Evolutionary conservation across 768 basidiomycete species (phyloP), one percentile per base, ranked within the genome.

Genomic region (Tricholoma sp.): DNA sequence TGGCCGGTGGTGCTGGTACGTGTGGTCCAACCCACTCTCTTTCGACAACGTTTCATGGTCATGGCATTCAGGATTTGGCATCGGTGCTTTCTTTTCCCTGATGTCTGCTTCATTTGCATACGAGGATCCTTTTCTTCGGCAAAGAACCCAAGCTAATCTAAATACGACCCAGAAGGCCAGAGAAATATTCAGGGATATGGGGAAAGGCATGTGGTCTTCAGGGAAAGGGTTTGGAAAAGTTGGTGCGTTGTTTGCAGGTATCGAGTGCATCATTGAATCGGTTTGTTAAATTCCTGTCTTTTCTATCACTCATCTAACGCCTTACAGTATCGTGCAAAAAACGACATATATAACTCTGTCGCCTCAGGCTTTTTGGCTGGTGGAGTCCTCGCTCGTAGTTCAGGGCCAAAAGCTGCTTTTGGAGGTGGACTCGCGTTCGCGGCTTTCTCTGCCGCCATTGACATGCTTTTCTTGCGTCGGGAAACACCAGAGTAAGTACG

Each of bases 31-130:
- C 56, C 9, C 34, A 39, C 55, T 54, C 56, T 63, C 58, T 62
- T 64, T 59, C 28, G 41, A 49, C 41, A 53, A 34, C 32, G 29
- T n/a, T 50, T 36, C 37, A 57, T 9, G 32, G 11, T 52, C 24
- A 60, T 12, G 6, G 54, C 15, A n/a, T 17, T 17, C 52, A 97
- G 95, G 96, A 48, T 85, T 98, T 63, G 95, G 82, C 10, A 81
- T 97, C 42, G 96, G 96, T 57, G 94, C 88, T 32, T 94, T 98
- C 78, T 92, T 98, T 75, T 93, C 94, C 1, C 80, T 98, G 57
- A 98, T 98, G 96, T 92, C 91, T 33, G 79, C 94, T 17, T 92
- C 94, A 29, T 95, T 98, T 68, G 88, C 89, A 33, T 96, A 97
- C 68, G 96, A 98, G 70, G 95, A 98, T 69, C 94, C 95, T 10